Evolutionary conservation across 2,329 filamentous ascomycete species (phyloP), one percentile per base, ranked within the genome.

Genomic region (Fusarium equiseti): DNA sequence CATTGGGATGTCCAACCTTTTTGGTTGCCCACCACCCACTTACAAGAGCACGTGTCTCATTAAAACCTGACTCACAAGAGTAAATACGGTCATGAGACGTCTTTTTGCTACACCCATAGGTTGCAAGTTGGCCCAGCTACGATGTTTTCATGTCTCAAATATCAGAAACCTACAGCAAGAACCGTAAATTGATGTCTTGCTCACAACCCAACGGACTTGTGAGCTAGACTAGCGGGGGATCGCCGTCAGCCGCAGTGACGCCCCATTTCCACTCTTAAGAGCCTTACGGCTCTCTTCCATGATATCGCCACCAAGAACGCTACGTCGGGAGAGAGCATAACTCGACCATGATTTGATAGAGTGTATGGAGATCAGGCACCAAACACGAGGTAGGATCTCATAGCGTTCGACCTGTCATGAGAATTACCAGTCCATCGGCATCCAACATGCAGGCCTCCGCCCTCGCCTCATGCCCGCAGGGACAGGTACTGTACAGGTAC

Each of bases 201-300:
- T 35, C 31, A 15, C 31, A 55, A 40, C 16, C 40, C 53, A 63
- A 57, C 46, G 40, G 20, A 65, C 44, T 46, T 52, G 26, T 26
- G 40, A 20, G 20, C 35, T 42, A 43, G 43, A 44, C 18, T 32
- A 51, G 68, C 49, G 68, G 59, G 68, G 68, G 68, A 71, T 71
- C 68, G 49, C 48, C 68, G 60, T 70, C 68, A 72, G 68, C 64
- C 68, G 59, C 63, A 42, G 42, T 29, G 26, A 26, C 46, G 62
- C 68, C 65, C 63, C 63, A 54, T 67, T 55, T 62, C 31, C 49
- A 31, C 26, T 42, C 24, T 40, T n/a, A 42, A 51, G 60, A 72
- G 60, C 68, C 68, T 71, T 66, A 72, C 68, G 68, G 68, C 68
- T 71, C 66, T 52, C 49, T 71, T 71, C 68, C 68, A 59, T 49